Conservation (phyloP, 2,329 filamentous ascomycete species). For the Aspergillus ruber region DNA sequence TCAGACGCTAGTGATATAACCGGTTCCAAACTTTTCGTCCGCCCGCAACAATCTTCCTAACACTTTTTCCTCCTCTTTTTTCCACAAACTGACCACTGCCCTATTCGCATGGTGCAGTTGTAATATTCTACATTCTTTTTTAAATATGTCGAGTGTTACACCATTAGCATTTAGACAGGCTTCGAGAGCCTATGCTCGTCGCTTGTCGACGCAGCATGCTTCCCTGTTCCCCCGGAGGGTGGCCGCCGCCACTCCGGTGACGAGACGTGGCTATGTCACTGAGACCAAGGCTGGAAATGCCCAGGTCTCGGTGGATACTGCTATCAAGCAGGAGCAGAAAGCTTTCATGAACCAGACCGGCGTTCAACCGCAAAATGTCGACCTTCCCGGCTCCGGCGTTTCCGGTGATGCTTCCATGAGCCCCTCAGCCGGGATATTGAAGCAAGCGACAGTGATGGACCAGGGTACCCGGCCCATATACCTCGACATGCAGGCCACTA, state of each 20-base stretch:
- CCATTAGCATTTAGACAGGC: constrained; percentile 69
- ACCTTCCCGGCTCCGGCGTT: constrained; percentile 54
- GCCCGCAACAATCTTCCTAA: constrained; percentile 11
- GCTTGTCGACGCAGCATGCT: constrained; percentile 34
- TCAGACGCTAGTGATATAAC: constrained; percentile 16
- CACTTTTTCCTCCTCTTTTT: constrained; percentile 4
- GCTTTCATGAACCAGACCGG: constrained; percentile 61
- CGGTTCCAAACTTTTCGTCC: constrained; percentile 20
- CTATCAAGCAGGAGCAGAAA: constrained; percentile 80
- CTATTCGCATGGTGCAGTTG: constrained; percentile 15
- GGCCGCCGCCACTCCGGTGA: constrained; percentile 25
- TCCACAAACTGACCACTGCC: constrained; percentile 16
- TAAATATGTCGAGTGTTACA: constrained; percentile 58
- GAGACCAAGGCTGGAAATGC: constrained; percentile 64
- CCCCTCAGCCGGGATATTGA: constrained; percentile 75
- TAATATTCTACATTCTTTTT: constrained; percentile 8
- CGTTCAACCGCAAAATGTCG: constrained; percentile 48
- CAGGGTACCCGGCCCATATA: constrained; percentile 92
- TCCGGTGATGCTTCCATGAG: constrained; percentile 66
- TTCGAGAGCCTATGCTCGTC: constrained; percentile 52
- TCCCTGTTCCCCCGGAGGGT: constrained; percentile 36
- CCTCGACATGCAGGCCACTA: constrained; percentile 96
- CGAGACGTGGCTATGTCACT: constrained; percentile 69
- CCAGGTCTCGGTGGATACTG: constrained; percentile 73
- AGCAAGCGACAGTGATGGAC: constrained; percentile 88